These are phyloP conservation scores for Penicillium samsonianum DNA, from an alignment of 495 filamentous ascomycete genomes.

Conservation along the genomic window DNA sequence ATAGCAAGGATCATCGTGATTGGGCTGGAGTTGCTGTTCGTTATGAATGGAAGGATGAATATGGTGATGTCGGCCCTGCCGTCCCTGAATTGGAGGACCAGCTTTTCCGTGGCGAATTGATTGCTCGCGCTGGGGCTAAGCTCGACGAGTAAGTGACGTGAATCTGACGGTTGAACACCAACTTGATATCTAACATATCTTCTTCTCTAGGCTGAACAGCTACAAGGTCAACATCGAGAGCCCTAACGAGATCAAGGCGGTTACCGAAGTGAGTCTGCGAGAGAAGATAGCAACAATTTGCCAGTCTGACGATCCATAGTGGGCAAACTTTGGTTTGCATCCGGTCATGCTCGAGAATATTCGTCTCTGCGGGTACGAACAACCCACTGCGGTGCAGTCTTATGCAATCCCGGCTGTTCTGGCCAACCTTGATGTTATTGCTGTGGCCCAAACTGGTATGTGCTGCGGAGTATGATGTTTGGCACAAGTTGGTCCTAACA, in stretches of 20 bases:
- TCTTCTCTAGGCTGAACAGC: neutral
- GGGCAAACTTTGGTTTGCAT: constrained; percentile 79
- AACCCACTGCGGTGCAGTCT: constrained; percentile 83
- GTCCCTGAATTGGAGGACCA: constrained; percentile 65
- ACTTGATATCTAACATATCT: neutral
- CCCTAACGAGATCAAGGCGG: constrained; percentile 32
- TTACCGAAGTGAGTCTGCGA: constrained; percentile 1
- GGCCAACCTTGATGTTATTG: constrained; percentile 75
- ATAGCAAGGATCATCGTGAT: constrained; percentile 27
- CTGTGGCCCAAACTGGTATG: constrained; percentile 88
- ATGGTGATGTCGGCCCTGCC: constrained; percentile 78
- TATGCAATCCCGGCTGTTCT: constrained; percentile 79
- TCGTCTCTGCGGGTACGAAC: constrained; percentile 59
- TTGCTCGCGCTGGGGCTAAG: constrained; percentile 44
- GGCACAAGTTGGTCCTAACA: constrained; percentile 4
- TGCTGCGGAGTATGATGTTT: constrained; percentile 6
- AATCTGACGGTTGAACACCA: neutral
- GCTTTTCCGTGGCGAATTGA: constrained; percentile 63
- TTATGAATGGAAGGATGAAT: constrained; percentile 86
- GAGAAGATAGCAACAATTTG: constrained; percentile 47
- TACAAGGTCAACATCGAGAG: constrained; percentile 18
- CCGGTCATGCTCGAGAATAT: constrained; percentile 81
- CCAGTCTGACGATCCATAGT: constrained; percentile 38
- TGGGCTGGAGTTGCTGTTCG: constrained; percentile 62
- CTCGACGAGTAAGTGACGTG: constrained; percentile 39